These are phyloP conservation scores for Bipolaris sorokiniana DNA, from an alignment of 2,329 filamentous ascomycete species.

Conservation along the genomic window DNA sequence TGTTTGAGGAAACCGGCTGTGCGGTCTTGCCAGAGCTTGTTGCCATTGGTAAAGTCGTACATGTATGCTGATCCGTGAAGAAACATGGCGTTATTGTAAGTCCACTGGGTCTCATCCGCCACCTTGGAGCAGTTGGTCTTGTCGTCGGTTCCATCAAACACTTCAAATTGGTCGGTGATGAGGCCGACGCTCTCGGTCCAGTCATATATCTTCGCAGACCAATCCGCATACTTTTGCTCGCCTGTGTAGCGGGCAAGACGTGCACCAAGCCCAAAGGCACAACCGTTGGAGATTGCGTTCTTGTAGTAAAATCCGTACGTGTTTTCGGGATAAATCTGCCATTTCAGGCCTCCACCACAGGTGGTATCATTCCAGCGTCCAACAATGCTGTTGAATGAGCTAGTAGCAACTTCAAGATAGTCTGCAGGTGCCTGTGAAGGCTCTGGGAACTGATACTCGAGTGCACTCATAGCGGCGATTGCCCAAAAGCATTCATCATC, in stretches of 20 bases:
- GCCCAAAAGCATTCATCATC: constrained; percentile 80
- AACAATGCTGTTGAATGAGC: constrained; percentile 74
- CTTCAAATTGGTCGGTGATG: constrained; percentile 57
- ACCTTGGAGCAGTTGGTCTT: constrained; percentile 58
- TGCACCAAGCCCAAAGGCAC: constrained; percentile 81
- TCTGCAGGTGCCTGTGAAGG: constrained; percentile 52
- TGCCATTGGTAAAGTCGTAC: constrained; percentile 59
- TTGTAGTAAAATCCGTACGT: constrained; percentile 79
- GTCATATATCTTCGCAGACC: constrained; percentile 71
- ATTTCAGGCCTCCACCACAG: constrained; percentile 76
- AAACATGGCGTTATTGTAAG: constrained; percentile 63
- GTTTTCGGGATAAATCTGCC: constrained; percentile 82
- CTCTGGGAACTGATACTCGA: constrained; percentile 71
- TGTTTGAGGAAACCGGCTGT: constrained; percentile 64
- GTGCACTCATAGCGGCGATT: constrained; percentile 69
- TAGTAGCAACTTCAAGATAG: constrained; percentile 71
- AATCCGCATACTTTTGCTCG: constrained; percentile 63
- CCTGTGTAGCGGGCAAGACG: constrained; percentile 74
- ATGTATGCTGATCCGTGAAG: constrained; percentile 63
- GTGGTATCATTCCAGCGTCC: constrained; percentile 70
- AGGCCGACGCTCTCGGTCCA: constrained; percentile 59
- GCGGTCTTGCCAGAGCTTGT: constrained; percentile 62
- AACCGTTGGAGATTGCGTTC: constrained; percentile 80
- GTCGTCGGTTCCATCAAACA: constrained; percentile 63
- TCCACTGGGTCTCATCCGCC: constrained; percentile 61